phyloP scores from a whole-genome alignment of 2,329 filamentous ascomycete genomes.

The Botrytis aclada region DNA sequence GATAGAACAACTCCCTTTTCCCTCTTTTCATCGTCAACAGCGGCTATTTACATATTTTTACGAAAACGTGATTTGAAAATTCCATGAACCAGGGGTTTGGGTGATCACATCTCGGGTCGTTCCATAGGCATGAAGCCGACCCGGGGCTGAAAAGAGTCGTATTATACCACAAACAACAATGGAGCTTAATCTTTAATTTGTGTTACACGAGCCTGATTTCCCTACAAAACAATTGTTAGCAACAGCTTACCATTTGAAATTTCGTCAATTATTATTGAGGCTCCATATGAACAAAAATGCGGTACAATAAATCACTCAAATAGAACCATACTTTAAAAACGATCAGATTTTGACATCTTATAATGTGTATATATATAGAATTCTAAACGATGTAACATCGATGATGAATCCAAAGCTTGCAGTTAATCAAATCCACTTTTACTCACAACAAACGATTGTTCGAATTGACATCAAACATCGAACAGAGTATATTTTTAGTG shows the following conservation, averaged over 20 bases:
- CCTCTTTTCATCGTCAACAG: constrained; percentile 19
- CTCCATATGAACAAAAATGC: background rate
- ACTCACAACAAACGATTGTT: background rate
- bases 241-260: background rate
- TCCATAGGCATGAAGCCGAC: constrained; percentile 21
- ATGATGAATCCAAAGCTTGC: background rate
- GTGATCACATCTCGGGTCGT: constrained; percentile 32
- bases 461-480: background rate
- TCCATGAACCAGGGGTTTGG: constrained; percentile 30
- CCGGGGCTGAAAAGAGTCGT: constrained; percentile 9
- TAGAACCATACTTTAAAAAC: background rate
- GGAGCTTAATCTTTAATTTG: background rate
- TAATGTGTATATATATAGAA: background rate
- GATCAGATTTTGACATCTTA: background rate
- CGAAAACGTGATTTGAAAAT: constrained; percentile 5
- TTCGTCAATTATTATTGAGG: background rate
- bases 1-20: background rate
- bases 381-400: background rate
- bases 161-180: background rate
- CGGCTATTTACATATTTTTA: constrained; percentile 17
- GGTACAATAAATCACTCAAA: background rate
- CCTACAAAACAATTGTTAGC: background rate
- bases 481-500: background rate
- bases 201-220: background rate
- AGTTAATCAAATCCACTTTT: background rate